Base-by-base conservation (phyloP, 805 yeast species). In the Candida tibetensis region DNA sequence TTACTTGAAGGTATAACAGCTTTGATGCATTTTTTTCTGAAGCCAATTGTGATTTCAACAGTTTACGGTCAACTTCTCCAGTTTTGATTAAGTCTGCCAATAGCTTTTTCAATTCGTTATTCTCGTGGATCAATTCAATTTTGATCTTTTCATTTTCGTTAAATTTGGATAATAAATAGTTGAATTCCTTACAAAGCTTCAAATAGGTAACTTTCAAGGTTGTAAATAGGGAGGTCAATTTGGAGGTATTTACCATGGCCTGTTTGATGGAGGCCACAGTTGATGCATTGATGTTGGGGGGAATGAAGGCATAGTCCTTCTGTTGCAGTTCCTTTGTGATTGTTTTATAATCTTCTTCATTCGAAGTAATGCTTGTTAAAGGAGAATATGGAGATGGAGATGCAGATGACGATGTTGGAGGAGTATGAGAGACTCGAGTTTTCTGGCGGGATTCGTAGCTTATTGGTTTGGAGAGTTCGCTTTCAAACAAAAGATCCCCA, bases 171-270 rank as follows among this genome's bases (percentile, higher is more conserved):
- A 64, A 51, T 15, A 64, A 45, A 41, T 55, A 62, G 40, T 64
- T 64, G 54, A 63, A 64, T 39, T 64, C 69, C 37, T 59, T 62
- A 46, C 69, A 64, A 35, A 64, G 57, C 45, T 64, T 63, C 42
- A 64, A 48, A 45, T 64, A 64, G 4, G 69, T 62, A 3, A 57
- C 48, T 36, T 59, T 59, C 34, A 64, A 53, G 2, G 63, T 52
- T 3, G 69, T 58, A 49, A 57, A 63, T 2, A 64, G 56, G 4
- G 60, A 55, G 17, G 59, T 49, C 27, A 62, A 47, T 33, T 55
- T 53, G 41, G 48, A 47, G 12, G 46, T 42, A 23, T 42, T 36
- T n/a, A 40, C 38, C 48, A 47, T 49, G 21, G 44, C 33, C 28
- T 36, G 52, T 36, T 40, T 53, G 25, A 50, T 29, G 8, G 47